Conservation (phyloP, 2,329 filamentous ascomycete genomes). For the Penicillium corylophilum region DNA sequence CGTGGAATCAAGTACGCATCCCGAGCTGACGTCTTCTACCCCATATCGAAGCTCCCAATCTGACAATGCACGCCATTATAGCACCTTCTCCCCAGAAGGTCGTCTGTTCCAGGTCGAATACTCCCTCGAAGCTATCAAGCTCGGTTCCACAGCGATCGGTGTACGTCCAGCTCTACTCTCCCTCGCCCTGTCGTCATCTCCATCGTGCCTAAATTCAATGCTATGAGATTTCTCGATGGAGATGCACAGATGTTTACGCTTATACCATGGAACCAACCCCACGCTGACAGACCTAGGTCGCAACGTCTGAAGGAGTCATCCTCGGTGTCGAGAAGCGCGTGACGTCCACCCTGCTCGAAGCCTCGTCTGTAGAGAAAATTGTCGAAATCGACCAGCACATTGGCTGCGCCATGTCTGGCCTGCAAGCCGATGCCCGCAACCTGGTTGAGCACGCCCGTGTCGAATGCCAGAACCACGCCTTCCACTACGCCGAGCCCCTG, state of each 20-base stretch:
- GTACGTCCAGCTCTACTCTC: conserved; percentile 47
- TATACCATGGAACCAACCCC: conserved; percentile 1
- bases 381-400: conserved; percentile 99
- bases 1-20: conserved; percentile 84
- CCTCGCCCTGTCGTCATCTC: neutral
- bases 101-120: conserved; percentile 99
- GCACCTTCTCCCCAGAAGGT: conserved; percentile 99
- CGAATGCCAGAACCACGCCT: conserved; percentile 93
- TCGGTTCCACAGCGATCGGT: conserved; percentile 96
- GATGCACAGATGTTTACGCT: neutral
- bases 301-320: conserved; percentile 91
- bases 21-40: neutral
- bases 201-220: neutral
- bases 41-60: conserved; percentile 7
- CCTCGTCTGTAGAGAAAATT: conserved; percentile 98
- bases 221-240: neutral
- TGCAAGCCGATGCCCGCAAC: conserved; percentile 94
- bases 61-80: conserved; percentile 41
- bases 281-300: conserved; percentile 55
- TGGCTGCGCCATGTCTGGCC: conserved; percentile 95
- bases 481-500: conserved; percentile 96
- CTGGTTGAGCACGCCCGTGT: conserved; percentile 99
- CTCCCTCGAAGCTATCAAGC: conserved; percentile 99
- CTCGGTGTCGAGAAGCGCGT: conserved; percentile 99
- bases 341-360: conserved; percentile 94